phyloP scores from a whole-genome alignment of 208 protist species.

The Kentomonas sorsogonicus region DNA sequence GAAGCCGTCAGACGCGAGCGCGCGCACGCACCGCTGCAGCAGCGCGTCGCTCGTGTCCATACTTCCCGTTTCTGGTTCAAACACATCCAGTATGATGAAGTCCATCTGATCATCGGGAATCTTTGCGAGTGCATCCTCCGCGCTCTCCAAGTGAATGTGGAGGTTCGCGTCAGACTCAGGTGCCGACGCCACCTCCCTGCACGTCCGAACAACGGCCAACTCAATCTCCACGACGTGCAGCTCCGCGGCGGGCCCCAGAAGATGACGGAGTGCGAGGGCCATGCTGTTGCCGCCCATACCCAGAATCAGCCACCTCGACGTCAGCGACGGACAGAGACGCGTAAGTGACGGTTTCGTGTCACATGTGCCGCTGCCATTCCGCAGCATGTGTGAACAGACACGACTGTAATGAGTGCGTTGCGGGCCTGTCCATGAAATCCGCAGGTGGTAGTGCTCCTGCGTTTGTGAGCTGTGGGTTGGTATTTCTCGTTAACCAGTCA shows the following conservation, averaged over 20 bases:
- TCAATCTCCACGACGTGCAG: conserved; percentile 72
- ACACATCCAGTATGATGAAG: conserved; percentile 77
- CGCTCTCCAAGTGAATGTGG: conserved; percentile 39
- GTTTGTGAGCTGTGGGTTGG: no score
- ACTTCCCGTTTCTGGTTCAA: conserved; percentile 49
- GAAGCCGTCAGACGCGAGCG: conserved; percentile 41
- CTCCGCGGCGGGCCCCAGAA: conserved; percentile 34
- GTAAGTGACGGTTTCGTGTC: neutral
- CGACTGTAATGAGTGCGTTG: no score
- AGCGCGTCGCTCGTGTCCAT: conserved; percentile 39
- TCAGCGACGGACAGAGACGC: conserved; percentile 20
- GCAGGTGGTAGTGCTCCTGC: no score
- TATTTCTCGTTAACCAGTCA: no score
- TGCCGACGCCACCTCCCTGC: conserved; percentile 28
- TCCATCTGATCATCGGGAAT: conserved; percentile 21
- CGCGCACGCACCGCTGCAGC: conserved; percentile 30
- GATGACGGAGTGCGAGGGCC: conserved; percentile 39
- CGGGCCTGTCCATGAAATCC: no score
- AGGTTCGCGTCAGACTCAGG: conserved; percentile 24
- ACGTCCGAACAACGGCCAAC: conserved; percentile 46
- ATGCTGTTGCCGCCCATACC: conserved; percentile 87
- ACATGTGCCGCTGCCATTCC: no score
- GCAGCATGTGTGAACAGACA: no score
- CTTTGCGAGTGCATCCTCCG: conserved; percentile 4
- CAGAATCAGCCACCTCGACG: conserved; percentile 39